Evolutionary conservation across 768 basidiomycete genomes (phyloP), one percentile per base, ranked within the genome.

Genomic region (Paxillus involutus): DNA sequence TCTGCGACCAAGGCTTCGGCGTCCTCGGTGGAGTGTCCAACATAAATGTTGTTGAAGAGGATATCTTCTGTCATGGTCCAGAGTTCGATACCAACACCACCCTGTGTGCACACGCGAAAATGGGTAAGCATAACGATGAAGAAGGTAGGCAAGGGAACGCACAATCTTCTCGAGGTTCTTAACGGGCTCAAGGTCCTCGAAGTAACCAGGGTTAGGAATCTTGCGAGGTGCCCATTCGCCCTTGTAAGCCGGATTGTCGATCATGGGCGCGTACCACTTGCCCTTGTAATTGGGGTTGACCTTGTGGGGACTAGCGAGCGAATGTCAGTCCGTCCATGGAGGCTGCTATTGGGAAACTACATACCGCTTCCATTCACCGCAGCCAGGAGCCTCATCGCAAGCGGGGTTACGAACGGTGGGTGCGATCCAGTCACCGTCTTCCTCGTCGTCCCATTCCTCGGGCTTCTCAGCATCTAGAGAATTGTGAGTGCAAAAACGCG

Each of bases 11-110:
- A 73, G 11, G 76, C 73, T 71, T 89, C 85, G 58, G 97, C 97
- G 56, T 96, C 93, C 37, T 84, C 83, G 53, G 84, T 68, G 17
- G 94, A 95, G 79, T 94, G 88, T 55, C 94, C 94, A 54, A 99
- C 73, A 77, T 94, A 98, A 67, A 99, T 84, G 77, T 93, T 94
- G 74, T 91, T 85, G 70, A 94, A 95, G 62, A 94, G 80, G 63
- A 94, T 94, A 67, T 91, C 88, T 73, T 91, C 91, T 41, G 95
- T 96, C 97, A 98, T 99, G 44, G 96, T 96, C 97, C 97, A 99
- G 63, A 98, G 85, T 74, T 99, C 97, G 61, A 98, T 95, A 66
- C 95, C 95, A 57, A 97, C 83, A 75, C 94, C 94, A 61, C 92
- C 91, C 88, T 90, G 54, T 14, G 51, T 19, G 45, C 1, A n/a